phyloP scores from a whole-genome alignment of 352 stramenopile genomes.

The Pythium brassicae region DNA sequence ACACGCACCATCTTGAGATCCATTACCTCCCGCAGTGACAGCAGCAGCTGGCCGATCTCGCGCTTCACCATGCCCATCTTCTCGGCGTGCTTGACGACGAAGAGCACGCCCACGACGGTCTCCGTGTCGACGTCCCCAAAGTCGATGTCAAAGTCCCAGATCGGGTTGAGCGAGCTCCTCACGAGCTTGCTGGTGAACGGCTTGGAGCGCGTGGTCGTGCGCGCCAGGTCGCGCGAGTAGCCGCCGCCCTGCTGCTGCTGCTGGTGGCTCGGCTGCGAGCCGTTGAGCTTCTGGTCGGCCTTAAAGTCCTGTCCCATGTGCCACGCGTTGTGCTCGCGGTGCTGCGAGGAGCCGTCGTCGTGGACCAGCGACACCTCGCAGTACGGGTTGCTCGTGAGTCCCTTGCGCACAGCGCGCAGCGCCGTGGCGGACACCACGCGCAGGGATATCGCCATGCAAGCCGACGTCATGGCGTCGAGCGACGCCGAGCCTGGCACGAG shows the following conservation, averaged over 20 bases:
- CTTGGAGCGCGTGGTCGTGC: constrained; percentile 32
- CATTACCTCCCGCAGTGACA: constrained; percentile 64
- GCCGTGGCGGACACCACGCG: constrained; percentile 50
- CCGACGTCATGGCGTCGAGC: constrained; percentile 55
- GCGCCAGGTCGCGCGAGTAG: constrained; percentile 11
- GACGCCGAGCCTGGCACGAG: constrained; percentile 47
- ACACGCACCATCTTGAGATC: constrained; percentile 62
- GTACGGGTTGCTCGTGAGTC: constrained; percentile 63
- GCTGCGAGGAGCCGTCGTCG: constrained; percentile 31
- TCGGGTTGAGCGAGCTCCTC: constrained; percentile 72
- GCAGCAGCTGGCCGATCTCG: constrained; percentile 62
- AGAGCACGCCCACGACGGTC: constrained; percentile 57
- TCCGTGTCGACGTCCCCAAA: constrained; percentile 74
- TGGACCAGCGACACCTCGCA: constrained; percentile 69
- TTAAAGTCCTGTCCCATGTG: constrained; percentile 48
- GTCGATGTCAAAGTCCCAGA: constrained; percentile 80
- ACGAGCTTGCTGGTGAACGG: constrained; percentile 53
- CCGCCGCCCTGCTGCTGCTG: neutral
- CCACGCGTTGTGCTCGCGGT: constrained; percentile 26
- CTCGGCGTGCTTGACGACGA: constrained; percentile 65
- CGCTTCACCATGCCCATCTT: constrained; percentile 73
- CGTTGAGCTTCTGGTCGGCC: constrained; percentile 16
- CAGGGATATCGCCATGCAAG: constrained; percentile 52
- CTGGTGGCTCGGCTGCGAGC: constrained; percentile 19
- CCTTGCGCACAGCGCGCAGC: constrained; percentile 65